Conservation (phyloP, 2,329 filamentous ascomycete genomes). For the Cyclaneusma minus region DNA sequence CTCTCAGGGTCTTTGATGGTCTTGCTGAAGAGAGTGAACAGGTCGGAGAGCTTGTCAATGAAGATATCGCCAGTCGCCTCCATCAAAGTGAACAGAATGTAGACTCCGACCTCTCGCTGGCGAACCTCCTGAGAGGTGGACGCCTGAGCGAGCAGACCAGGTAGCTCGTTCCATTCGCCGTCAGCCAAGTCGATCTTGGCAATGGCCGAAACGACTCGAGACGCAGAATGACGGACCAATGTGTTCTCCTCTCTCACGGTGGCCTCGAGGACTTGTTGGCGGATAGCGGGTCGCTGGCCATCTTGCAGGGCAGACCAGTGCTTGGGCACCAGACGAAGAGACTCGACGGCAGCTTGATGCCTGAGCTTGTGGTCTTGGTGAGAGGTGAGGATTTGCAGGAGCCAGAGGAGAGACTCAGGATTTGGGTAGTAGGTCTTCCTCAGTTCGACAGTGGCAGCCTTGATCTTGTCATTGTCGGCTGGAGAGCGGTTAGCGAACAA, state of each 20-base stretch:
- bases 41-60: conserved; percentile 60
- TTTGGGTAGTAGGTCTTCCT: conserved; percentile 89
- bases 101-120: conserved; percentile 81
- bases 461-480: conserved; percentile 83
- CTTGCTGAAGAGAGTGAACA: conserved; percentile 71
- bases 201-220: conserved; percentile 76
- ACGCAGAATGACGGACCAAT: conserved; percentile 70
- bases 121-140: conserved; percentile 58
- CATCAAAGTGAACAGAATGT: conserved; percentile 82
- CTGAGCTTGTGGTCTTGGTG: conserved; percentile 59
- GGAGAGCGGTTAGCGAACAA: conserved; percentile 8
- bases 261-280: conserved; percentile 70
- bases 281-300: conserved; percentile 65
- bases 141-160: conserved; percentile 64
- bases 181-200: conserved; percentile 76
- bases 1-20: conserved; percentile 86
- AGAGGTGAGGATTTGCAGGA: conserved; percentile 77
- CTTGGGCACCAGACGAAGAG: conserved; percentile 64
- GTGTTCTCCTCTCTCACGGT: conserved; percentile 65
- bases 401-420: conserved; percentile 67
- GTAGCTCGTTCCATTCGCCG: conserved; percentile 71
- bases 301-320: conserved; percentile 67
- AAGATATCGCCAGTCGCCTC: conserved; percentile 80
- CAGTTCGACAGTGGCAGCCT: conserved; percentile 76
- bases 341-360: conserved; percentile 86